Conservation (phyloP, 2,329 filamentous ascomycete species). For the Tolypocladium guangdongense region DNA sequence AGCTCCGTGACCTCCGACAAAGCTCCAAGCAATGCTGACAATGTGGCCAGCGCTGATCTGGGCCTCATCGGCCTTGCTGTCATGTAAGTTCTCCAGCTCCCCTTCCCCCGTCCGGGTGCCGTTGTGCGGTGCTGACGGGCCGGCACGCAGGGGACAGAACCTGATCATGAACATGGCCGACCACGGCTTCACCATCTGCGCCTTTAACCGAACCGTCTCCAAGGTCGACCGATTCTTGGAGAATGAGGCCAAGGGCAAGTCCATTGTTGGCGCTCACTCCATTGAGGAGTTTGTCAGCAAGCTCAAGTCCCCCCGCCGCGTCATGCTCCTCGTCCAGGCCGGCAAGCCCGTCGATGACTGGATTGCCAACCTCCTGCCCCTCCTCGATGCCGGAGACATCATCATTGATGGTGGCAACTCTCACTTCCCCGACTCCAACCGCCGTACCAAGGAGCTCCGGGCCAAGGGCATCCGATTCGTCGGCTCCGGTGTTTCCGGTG, state of each 20-base stretch:
- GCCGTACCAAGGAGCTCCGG: conserved; percentile 80
- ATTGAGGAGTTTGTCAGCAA: conserved; percentile 91
- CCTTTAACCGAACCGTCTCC: conserved; percentile 96
- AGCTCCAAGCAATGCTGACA: conserved; percentile 42
- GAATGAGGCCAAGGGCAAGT: conserved; percentile 92
- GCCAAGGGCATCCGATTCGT: conserved; percentile 90
- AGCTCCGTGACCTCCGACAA: conserved; percentile 11
- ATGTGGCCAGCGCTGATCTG: conserved; percentile 64
- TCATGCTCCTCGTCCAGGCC: conserved; percentile 99
- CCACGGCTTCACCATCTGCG: conserved; percentile 91
- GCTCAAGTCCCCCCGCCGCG: conserved; percentile 91
- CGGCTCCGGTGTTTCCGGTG: conserved; percentile 94
- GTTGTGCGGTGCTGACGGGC: conserved; percentile 3
- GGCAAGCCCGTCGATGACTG: conserved; percentile 97
- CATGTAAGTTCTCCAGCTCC: conserved; percentile 47
- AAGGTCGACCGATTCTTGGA: conserved; percentile 94
- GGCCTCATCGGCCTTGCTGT: conserved; percentile 88
- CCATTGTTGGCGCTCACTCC: conserved; percentile 85
- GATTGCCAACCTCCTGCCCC: conserved; percentile 86
- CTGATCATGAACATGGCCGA: conserved; percentile 84
- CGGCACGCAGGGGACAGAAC: conserved; percentile 56
- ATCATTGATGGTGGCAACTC: conserved; percentile 99
- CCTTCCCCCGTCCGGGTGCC: conserved; percentile 4
- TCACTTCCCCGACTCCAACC: conserved; percentile 98
- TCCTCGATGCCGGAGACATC: conserved; percentile 81